phyloP scores from a whole-genome alignment of 225 moss, liverwort and hornwort species.

The Anthoceros angustus region DNA sequence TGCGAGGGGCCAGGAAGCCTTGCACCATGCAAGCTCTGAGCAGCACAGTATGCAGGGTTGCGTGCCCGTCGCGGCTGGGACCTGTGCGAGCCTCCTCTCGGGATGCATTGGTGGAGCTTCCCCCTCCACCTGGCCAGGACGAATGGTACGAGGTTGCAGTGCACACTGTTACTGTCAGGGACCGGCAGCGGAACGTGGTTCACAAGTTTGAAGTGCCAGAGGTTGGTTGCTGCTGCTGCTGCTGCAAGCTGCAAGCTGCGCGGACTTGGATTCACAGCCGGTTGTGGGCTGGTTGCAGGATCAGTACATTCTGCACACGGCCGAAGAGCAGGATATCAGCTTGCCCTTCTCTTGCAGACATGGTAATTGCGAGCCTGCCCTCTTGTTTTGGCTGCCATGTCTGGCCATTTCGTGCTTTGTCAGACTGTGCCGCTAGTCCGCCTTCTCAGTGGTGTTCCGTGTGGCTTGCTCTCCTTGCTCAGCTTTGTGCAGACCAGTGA shows the following conservation, averaged over 20 bases:
- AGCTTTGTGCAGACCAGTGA: slow-evolving; percentile 4
- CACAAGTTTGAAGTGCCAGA: slow-evolving; percentile 82
- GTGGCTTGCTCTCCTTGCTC: slow-evolving; percentile 2
- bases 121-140: not conserved
- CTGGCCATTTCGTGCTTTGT: not conserved
- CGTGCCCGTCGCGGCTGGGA: not conserved
- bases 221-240: slow-evolving; percentile 20
- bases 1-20: too few relatives aligned
- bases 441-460: not conserved
- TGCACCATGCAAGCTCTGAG: not conserved
- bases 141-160: slow-evolving; percentile 8
- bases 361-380: slow-evolving; percentile 26
- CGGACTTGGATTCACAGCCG: not conserved
- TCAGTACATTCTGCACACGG: slow-evolving; percentile 92
- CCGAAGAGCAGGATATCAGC: slow-evolving; percentile 65
- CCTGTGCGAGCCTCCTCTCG: not conserved
- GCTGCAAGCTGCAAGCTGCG: not conserved
- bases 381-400: not conserved
- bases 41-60: not conserved
- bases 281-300: slow-evolving; percentile 37
- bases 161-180: slow-evolving; percentile 70
- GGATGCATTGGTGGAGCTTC: not conserved
- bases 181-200: slow-evolving; percentile 72
- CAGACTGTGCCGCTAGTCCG: not conserved
- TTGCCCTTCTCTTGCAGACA: slow-evolving; percentile 95